Base-by-base conservation (phyloP, 1,139 yeast genomes). In the Zygosaccharomyces pseudobailii region DNA sequence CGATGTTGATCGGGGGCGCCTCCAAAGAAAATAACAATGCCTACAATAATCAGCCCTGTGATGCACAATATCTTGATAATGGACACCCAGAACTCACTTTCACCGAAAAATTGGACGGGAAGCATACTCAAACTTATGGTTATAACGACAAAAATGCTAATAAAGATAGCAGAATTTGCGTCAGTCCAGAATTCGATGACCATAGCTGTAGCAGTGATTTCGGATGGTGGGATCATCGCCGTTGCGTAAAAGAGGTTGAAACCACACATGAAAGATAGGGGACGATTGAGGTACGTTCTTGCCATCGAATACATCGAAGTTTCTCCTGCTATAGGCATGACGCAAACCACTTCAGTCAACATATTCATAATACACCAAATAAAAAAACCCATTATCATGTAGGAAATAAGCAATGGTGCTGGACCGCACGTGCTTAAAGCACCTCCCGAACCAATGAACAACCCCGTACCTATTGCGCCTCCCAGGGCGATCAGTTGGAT, bases 261-360 rank as follows among this genome's bases (percentile, higher is more conserved):
- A 84, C 87, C 71, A 80, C 77, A 34, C 42, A 87, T 82, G 65
- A 87, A 87, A 36, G 88, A 89, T 79, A 85, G 79, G 8, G 87
- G 75, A 2, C 84, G 81, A 58, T 81, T 83, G 31, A 83, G 72
- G 55, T 84, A 84, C 5, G 41, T 43, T 53, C 85, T 72, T 3
- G 84, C 40, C 75, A 55, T 83, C 76, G 62, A 79, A 81, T 36
- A 82, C 80, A 52, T 80, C 78, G 64, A 84, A 83, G n/a, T 87
- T 20, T 40, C 82, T 57, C 89, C 89, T 25, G 82, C 73, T 33
- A 82, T 79, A 8, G 90, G 89, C 65, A 75, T 80, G 13, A 79
- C 72, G 33, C 84, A 79, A 31, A 84, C 80, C 56, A 84, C 66
- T 62, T 84, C 90, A 45, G 87, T 86, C 49, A 84, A 69, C 38